Evolutionary conservation across 1,284 basidiomycete genomes (phyloP), one percentile per base, ranked within the genome.

Genomic region (Golubevia sp.): DNA sequence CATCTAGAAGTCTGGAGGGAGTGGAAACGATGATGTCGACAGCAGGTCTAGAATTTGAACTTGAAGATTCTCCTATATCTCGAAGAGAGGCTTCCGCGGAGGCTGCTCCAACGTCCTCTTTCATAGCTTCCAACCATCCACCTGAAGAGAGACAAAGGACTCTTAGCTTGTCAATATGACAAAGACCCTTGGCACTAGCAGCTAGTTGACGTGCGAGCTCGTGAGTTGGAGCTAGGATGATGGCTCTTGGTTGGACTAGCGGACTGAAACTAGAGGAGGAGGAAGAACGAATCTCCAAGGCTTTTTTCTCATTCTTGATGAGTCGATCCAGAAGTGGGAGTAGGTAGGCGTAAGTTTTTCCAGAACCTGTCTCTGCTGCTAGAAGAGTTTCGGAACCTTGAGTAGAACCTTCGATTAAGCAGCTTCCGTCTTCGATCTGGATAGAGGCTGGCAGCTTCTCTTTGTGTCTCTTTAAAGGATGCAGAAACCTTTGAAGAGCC

Each of bases 171-270:
- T 89, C 87, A 23, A 88, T 84, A 80, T 94, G 92, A 20, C 90
- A 84, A 0, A 96, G 86, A 1, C 87, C 84, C 76, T 94, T 94
- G 0, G 91, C 90, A 64, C 90, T 90, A 0, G 83, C 79, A 0
- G 92, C 87, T 0, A 93, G 86, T 81, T 95, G 93, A 2, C 92
- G 87, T 0, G 91, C 87, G 5, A 96, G 88, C 81, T 95, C 93
- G 80, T 95, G 93, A 0, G 93, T 94, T 0, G 93, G 93, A 0
- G 91, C 90, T 15, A 95, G 87, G 49, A 96, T 86, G 53, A 96
- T 84, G 0, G 90, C 91, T 3, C 92, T 89, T 0, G 93, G 93
- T 64, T 74, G 60, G 21, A 61, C 24, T 8, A 56, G 52, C 5
- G 51, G 25, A 25, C 51, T 26, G 51, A 26, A 53, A 25, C 11